These are phyloP conservation scores for Pyrenochaeta sp. DNA, from an alignment of 2,329 filamentous ascomycete genomes.

Conservation along the genomic window DNA sequence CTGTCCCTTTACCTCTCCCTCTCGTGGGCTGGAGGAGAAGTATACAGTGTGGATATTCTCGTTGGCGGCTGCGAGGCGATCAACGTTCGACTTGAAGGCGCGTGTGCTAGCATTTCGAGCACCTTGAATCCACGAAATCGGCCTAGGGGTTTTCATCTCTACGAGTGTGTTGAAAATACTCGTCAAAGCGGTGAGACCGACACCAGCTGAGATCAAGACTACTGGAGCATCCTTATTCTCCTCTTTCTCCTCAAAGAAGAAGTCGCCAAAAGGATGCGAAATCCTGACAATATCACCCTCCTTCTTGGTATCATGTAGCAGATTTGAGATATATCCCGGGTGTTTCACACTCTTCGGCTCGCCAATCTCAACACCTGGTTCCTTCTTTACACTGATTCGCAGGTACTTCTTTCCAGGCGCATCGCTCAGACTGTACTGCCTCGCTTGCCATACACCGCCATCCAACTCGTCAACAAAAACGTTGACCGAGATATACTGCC, in stretches of 20 bases:
- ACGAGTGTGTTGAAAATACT: slow-evolving; percentile 68
- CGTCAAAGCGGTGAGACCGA: slow-evolving; percentile 73
- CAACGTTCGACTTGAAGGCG: slow-evolving; percentile 65
- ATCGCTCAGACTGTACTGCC: slow-evolving; percentile 78
- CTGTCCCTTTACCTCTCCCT: slow-evolving; percentile 56
- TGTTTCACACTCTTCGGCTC: slow-evolving; percentile 59
- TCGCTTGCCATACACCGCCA: slow-evolving; percentile 67
- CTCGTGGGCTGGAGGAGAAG: slow-evolving; percentile 64
- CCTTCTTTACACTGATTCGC: slow-evolving; percentile 76
- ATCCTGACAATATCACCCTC: slow-evolving; percentile 71
- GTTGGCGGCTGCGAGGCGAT: slow-evolving; percentile 53
- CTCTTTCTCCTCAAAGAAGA: slow-evolving; percentile 65
- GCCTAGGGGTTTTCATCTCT: slow-evolving; percentile 47
- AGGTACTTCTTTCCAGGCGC: slow-evolving; percentile 68
- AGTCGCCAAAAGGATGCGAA: slow-evolving; percentile 70
- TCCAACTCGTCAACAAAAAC: slow-evolving; percentile 61
- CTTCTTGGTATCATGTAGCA: slow-evolving; percentile 69
- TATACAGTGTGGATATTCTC: slow-evolving; percentile 62
- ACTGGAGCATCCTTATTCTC: slow-evolving; percentile 59
- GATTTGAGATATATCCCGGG: slow-evolving; percentile 74
- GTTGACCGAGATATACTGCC: slow-evolving; percentile 75
- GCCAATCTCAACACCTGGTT: slow-evolving; percentile 61
- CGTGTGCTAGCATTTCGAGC: slow-evolving; percentile 61
- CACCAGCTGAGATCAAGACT: slow-evolving; percentile 73
- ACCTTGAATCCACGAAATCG: slow-evolving; percentile 71